Evolutionary conservation across 495 filamentous ascomycete species (phyloP).

Genomic region (Letharia lupina): DNA sequence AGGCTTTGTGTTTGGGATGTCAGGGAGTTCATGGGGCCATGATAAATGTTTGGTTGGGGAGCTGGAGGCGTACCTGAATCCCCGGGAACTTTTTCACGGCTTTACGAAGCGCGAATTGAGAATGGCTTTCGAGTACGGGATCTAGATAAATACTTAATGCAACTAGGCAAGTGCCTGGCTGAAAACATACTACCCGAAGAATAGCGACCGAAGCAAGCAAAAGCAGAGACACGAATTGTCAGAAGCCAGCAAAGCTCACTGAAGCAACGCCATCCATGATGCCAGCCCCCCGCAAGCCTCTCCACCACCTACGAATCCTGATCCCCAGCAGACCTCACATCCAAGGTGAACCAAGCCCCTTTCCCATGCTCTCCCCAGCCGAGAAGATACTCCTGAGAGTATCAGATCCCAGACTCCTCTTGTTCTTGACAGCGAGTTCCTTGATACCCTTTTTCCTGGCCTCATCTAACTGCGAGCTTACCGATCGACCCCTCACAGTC

Average conservation of each 20-base stretch:
- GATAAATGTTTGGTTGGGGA: background rate
- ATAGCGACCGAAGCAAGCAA: background rate
- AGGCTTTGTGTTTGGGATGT: constrained; percentile 87
- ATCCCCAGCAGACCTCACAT: background rate
- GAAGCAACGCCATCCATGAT: background rate
- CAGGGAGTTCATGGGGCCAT: constrained; percentile 48
- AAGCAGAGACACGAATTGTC: background rate
- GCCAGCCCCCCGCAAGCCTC: background rate
- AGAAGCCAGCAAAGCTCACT: background rate
- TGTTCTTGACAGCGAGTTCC: constrained; percentile 18
- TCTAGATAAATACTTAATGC: background rate
- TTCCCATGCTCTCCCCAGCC: background rate
- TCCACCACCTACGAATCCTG: constrained; percentile 1
- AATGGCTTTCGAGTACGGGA: background rate
- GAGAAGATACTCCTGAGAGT: constrained; percentile 12
- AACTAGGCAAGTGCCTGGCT: background rate
- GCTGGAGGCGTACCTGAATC: background rate
- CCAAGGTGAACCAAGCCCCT: background rate
- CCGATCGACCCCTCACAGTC: background rate
- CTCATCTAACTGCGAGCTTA: background rate
- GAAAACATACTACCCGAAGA: background rate
- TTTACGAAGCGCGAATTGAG: background rate
- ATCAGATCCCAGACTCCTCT: constrained; percentile 18
- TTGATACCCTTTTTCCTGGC: constrained; percentile 1
- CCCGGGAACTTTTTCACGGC: background rate